These are phyloP conservation scores for Chalciporus sphaerocephalus DNA, from an alignment of 768 basidiomycete species.

Conservation along the genomic window DNA sequence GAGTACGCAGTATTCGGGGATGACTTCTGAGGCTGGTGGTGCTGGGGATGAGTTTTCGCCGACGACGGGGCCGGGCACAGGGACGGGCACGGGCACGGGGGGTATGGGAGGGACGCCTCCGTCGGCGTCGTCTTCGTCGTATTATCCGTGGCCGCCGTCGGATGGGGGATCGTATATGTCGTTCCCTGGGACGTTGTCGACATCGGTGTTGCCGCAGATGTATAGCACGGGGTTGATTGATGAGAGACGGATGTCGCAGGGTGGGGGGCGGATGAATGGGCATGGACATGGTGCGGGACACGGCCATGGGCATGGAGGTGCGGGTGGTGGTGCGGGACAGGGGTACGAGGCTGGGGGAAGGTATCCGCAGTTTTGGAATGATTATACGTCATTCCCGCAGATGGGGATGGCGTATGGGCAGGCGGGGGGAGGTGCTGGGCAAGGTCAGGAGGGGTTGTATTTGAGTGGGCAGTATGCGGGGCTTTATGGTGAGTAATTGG, in stretches of 20 bases:
- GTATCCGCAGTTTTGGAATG: slow-evolving; percentile 54
- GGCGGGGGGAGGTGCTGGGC: slow-evolving; percentile 2
- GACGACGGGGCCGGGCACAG: too few species aligned
- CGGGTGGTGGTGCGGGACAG: slow-evolving; percentile 8
- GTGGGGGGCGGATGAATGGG: slow-evolving; percentile 13
- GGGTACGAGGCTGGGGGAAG: slow-evolving; percentile 29
- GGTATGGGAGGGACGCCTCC: too few species aligned
- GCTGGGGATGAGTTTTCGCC: slow-evolving; percentile 12
- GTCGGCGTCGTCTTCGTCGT: slow-evolving; percentile 28
- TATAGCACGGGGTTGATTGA: slow-evolving; percentile 71
- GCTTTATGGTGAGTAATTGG: slow-evolving; percentile 26
- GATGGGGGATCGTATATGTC: slow-evolving; percentile 32
- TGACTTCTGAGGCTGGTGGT: slow-evolving; percentile 7
- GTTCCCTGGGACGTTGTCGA: slow-evolving; percentile 51
- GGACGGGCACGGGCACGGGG: too few species aligned
- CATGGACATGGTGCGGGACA: slow-evolving; percentile 17
- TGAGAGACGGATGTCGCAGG: slow-evolving; percentile 37
- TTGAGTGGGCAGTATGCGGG: slow-evolving; percentile 21
- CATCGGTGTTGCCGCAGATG: slow-evolving; percentile 68
- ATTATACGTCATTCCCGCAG: slow-evolving; percentile 50
- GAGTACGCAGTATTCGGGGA: slow-evolving; percentile 19
- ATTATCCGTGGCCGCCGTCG: slow-evolving; percentile 50
- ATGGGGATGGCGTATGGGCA: slow-evolving; percentile 40
- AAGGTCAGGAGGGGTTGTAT: slow-evolving; percentile 23
- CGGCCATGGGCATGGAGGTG: slow-evolving; percentile 18